Base-by-base conservation (phyloP, 148 eudicot species). In the Diospyros lotus region DNA sequence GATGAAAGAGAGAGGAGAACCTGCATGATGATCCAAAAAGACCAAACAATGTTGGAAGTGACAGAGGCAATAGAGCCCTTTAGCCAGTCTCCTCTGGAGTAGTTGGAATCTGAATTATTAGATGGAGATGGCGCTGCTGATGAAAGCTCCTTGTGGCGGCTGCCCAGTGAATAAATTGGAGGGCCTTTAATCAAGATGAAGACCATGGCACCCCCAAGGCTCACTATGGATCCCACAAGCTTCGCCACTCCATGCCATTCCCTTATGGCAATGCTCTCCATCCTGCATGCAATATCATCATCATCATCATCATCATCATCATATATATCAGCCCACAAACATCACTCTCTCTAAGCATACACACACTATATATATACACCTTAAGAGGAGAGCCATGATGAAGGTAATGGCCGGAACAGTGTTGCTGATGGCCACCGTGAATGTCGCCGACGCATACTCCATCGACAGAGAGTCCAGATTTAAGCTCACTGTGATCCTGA, bases 131-230 rank as follows among this genome's bases (percentile, higher is more conserved):
- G 40, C 52, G 45, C 41, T 17, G 28, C 28, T 28, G 28, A 28
- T 17, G 69, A 18, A 45, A n/a, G 54, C 56, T 38, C 69, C 15
- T 17, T 53, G 1, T n/a, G 40, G 51, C 18, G 12, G 18, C 44
- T 28, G 28, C 28, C 28, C 28, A 14, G 44, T 44, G 58, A 40
- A 9, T 51, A 68, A 71, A 82, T 56, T 9, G 66, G 44, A 5
- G 86, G 86, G 48, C 86, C 86, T 72, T 80, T 80, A 7, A 77
- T 64, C 74, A 83, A 77, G 1, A 82, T 71, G 61, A 77, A 83
- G 15, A 77, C 83, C 69, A 83, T 63, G 39, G 86, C 83, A 44
- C 86, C 86, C 2, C 66, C 58, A 43, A 83, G 66, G 43, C 81
- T 70, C 10, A 83, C 50, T 14, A 42, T 10, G 40, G 80, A 63